Percentiles rank a stretch among this genome's conserved stretches.
phyloP scores from a whole-genome alignment of 345 rosid genomes.

The Populus tremula region DNA sequence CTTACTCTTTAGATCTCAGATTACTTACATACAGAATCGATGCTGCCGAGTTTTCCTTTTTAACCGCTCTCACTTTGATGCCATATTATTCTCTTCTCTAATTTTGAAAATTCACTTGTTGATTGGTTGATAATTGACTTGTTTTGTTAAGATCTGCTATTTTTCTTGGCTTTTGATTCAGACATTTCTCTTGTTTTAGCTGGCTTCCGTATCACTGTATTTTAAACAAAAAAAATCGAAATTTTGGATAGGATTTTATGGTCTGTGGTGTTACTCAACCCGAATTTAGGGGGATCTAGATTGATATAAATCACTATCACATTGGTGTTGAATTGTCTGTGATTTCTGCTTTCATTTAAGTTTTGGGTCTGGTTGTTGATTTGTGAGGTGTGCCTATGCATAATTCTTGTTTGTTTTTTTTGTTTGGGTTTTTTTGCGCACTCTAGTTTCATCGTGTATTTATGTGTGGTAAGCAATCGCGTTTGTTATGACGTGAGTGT shows the following conservation, averaged over 20 bases:
- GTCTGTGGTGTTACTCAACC: not conserved
- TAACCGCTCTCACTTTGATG: not conserved
- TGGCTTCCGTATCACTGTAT: not conserved
- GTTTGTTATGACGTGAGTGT: not conserved
- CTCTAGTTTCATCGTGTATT: not conserved
- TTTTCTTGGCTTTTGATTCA: not conserved
- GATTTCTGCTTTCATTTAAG: too few relatives aligned
- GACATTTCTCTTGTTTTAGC: not conserved
- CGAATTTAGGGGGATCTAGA: not conserved
- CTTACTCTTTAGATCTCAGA: not conserved
- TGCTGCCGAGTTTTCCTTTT: not conserved
- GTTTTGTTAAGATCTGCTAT: constrained; percentile 6
- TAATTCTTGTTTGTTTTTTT: too few relatives aligned
- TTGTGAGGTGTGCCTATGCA: too few relatives aligned
- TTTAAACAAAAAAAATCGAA: too few relatives aligned
- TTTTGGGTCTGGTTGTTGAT: too few relatives aligned
- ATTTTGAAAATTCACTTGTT: not conserved
- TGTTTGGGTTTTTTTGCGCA: too few relatives aligned
- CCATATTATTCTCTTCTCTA: not conserved
- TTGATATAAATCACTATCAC: not conserved
- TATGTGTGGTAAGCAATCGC: not conserved
- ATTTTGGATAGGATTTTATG: not conserved
- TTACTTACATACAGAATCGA: not conserved
- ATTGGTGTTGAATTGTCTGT: not conserved
- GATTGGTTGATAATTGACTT: not conserved